Evolutionary conservation across 768 basidiomycete species (phyloP).

Genomic region (Sporobolomyces roseus): DNA sequence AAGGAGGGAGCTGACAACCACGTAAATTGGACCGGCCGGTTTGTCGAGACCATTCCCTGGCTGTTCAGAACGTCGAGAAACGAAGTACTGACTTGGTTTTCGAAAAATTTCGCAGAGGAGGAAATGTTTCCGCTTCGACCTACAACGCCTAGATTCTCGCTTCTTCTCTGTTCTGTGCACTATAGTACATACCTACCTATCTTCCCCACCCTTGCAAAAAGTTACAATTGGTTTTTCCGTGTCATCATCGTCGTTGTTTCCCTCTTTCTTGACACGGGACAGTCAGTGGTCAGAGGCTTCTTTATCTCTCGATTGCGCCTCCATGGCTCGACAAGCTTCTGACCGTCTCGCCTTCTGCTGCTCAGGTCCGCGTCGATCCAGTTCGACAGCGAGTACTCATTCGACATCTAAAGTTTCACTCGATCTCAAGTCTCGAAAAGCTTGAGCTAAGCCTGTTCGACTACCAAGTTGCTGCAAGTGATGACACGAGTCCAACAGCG

Average conservation of each 20-base stretch:
- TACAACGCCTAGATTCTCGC: slow-evolving; percentile 6
- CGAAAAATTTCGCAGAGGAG: slow-evolving; percentile 1
- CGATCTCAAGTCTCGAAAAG: no score
- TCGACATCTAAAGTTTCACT: no score
- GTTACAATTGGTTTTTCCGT: slow-evolving; percentile 9
- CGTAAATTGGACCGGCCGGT: slow-evolving; percentile 51
- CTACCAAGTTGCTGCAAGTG: no score
- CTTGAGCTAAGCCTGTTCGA: no score
- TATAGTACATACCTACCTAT: slow-evolving; percentile 1
- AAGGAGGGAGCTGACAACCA: slow-evolving; percentile 55
- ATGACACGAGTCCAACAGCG: no score
- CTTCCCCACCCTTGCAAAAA: not conserved
- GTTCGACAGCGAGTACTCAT: no score
- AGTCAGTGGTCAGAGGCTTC: no score
- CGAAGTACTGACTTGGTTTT: not conserved
- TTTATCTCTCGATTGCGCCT: no score
- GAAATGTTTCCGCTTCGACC: slow-evolving; percentile 25
- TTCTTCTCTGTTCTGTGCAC: not conserved
- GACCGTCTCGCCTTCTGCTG: no score
- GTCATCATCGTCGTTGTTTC: not conserved
- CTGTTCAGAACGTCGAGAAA: not conserved
- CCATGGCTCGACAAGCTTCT: no score
- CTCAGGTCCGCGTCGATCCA: no score
- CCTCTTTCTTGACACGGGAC: not conserved
- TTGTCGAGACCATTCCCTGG: not conserved